Evolutionary conservation across 2,329 filamentous ascomycete genomes (phyloP).

Genomic region (Neophaeococcomyces aloes): DNA sequence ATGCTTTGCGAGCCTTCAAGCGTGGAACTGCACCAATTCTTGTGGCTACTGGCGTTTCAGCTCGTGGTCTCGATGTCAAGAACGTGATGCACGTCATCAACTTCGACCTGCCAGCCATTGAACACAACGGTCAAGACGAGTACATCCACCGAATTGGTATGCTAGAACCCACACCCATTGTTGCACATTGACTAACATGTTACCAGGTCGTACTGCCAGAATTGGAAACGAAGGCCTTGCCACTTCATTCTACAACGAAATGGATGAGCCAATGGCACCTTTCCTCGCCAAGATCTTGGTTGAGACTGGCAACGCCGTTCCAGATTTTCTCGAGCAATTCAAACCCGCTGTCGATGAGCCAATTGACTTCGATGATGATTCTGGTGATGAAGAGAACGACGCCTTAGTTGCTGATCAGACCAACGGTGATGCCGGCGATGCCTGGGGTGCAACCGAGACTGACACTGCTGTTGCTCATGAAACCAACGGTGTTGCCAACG

Average conservation of each 20-base stretch:
- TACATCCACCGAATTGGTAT: slow-evolving; percentile 90
- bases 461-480: neutral
- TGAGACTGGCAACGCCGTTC: slow-evolving; percentile 67
- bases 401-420: neutral
- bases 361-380: slow-evolving; percentile 44
- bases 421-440: neutral
- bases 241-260: slow-evolving; percentile 77
- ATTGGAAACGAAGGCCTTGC: slow-evolving; percentile 81
- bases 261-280: slow-evolving; percentile 60
- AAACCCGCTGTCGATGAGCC: slow-evolving; percentile 31
- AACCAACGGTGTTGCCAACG: neutral
- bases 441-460: neutral
- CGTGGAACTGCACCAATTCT: slow-evolving; percentile 65
- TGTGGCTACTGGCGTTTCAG: slow-evolving; percentile 74
- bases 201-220: slow-evolving; percentile 68
- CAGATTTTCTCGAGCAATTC: slow-evolving; percentile 65
- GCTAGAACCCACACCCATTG: slow-evolving; percentile 18
- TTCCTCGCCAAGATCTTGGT: slow-evolving; percentile 71
- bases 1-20: slow-evolving; percentile 78
- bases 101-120: slow-evolving; percentile 66
- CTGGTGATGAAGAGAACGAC: slow-evolving; percentile 9
- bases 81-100: slow-evolving; percentile 90
- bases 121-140: slow-evolving; percentile 81
- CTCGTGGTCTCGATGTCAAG: slow-evolving; percentile 67
- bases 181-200: neutral